Percentiles rank a stretch among this genome's conserved stretches.
Conservation (phyloP, 257 asterid species). For the Plantago elongata region DNA sequence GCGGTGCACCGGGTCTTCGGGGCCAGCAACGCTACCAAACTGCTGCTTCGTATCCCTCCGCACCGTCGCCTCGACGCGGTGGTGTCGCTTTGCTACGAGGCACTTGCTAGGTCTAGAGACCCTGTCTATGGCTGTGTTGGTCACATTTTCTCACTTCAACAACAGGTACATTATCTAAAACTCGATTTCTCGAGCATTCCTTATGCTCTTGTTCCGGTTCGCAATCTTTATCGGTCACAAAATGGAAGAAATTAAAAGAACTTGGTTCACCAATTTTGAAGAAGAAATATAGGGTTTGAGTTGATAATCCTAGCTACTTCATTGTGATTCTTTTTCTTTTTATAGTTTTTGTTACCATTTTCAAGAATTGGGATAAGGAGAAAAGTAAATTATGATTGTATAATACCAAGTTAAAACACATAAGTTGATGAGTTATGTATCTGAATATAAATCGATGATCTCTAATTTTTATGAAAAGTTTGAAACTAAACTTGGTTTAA, state of each 20-base stretch:
- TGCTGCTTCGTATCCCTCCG: slow-evolving; percentile 50
- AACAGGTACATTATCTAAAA: slow-evolving; percentile 33
- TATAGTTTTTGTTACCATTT: no score
- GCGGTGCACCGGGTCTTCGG: slow-evolving; percentile 72
- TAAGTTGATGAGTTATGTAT: no score
- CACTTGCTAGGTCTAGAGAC: slow-evolving; percentile 60
- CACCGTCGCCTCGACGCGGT: slow-evolving; percentile 66
- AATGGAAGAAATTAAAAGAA: no score
- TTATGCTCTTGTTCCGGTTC: no score
- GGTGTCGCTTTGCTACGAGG: slow-evolving; percentile 58
- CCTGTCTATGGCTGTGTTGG: slow-evolving; percentile 70
- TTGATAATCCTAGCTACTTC: background rate
- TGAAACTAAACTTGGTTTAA: no score
- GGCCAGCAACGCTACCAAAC: slow-evolving; percentile 63
- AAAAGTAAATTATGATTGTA: background rate
- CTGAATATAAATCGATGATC: no score
- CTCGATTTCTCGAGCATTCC: no score
- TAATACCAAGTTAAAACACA: no score
- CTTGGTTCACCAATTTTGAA: no score
- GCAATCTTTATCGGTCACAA: no score
- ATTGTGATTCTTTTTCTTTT: background rate
- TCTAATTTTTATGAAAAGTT: no score
- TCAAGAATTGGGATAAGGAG: background rate
- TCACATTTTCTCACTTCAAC: slow-evolving; percentile 58
- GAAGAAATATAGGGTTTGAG: no score